Percentiles rank a stretch among this genome's conserved stretches.
Conservation (phyloP, 2,329 filamentous ascomycete species). For the Trichoderma harzianum region DNA sequence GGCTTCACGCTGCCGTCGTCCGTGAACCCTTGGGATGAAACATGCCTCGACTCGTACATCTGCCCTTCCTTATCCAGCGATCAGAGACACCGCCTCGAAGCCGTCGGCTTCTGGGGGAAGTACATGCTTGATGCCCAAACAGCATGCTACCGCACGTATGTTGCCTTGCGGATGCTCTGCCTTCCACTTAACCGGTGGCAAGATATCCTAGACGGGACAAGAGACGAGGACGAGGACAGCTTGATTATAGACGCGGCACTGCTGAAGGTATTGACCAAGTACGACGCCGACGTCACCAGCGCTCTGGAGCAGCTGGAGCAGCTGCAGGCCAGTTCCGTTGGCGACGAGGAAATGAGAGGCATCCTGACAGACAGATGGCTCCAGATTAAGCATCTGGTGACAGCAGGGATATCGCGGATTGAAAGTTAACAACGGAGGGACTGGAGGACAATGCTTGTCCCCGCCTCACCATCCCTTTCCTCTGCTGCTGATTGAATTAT, state of each 20-base stretch:
- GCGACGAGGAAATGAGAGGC: constrained; percentile 27
- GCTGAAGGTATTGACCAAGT: constrained; percentile 32
- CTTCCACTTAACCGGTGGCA: constrained; percentile 40
- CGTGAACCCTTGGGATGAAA: constrained; percentile 51
- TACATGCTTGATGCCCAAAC: constrained; percentile 50
- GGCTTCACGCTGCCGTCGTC: constrained; percentile 46
- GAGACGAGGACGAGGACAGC: constrained; percentile 46
- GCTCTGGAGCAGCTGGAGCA: constrained; percentile 32
- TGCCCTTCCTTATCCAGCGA: constrained; percentile 35
- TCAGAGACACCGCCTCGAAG: constrained; percentile 41
- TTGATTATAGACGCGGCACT: constrained; percentile 37
- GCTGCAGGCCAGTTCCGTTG: constrained; percentile 31
- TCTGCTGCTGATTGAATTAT: too few species aligned
- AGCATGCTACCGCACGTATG: constrained; percentile 55
- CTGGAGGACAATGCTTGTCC: neutral
- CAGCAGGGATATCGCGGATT: constrained; percentile 20
- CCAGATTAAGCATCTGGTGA: constrained; percentile 27
- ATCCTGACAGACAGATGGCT: constrained; percentile 25
- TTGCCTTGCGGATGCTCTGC: constrained; percentile 44
- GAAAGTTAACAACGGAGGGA: neutral
- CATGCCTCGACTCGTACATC: constrained; percentile 46
- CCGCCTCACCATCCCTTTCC: neutral
- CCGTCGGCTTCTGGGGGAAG: constrained; percentile 46
- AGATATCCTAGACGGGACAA: constrained; percentile 42
- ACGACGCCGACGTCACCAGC: constrained; percentile 32